phyloP scores from a whole-genome alignment of 768 basidiomycete species.

The Lactarius indigo region DNA sequence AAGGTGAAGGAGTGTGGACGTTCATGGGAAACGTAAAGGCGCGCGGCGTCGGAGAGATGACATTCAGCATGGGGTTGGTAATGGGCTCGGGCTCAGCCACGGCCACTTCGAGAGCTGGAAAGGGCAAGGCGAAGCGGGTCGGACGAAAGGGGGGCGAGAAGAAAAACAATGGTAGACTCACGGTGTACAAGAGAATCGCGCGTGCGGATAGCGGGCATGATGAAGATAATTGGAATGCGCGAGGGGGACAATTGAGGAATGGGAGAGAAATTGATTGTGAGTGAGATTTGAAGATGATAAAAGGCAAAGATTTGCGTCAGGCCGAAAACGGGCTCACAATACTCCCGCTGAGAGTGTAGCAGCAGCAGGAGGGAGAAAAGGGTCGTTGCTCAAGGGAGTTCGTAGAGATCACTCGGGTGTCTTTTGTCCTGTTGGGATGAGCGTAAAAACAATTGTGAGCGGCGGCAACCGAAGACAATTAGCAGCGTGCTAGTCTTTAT shows the following conservation, averaged over 20 bases:
- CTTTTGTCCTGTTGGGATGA: slow-evolving; percentile 25
- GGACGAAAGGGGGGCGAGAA: not conserved
- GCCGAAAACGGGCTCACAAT: slow-evolving; percentile 11
- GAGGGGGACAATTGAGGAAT: slow-evolving; percentile 8
- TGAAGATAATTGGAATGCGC: slow-evolving; percentile 35
- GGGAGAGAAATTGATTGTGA: slow-evolving; percentile 7
- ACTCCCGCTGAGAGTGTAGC: slow-evolving; percentile 16
- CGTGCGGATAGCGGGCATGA: slow-evolving; percentile 77
- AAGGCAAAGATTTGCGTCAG: slow-evolving; percentile 12
- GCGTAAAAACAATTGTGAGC: slow-evolving; percentile 25
- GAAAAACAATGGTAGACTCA: slow-evolving; percentile 31
- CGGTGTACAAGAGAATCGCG: slow-evolving; percentile 63
- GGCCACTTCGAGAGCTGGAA: slow-evolving; percentile 66
- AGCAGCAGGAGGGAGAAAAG: slow-evolving; percentile 25
- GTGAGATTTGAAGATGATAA: slow-evolving; percentile 14
- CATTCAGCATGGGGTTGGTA: slow-evolving; percentile 49
- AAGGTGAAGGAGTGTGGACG: slow-evolving; percentile 48
- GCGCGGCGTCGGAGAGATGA: slow-evolving; percentile 65
- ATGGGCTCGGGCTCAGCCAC: slow-evolving; percentile 50
- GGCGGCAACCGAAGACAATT: slow-evolving; percentile 27
- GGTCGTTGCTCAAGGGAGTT: slow-evolving; percentile 19
- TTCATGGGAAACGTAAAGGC: slow-evolving; percentile 58
- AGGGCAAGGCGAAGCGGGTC: slow-evolving; percentile 25
- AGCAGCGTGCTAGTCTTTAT: slow-evolving; percentile 24
- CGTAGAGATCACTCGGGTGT: slow-evolving; percentile 1